Percentiles rank a stretch among this genome's conserved stretches.
Conservation (phyloP, 2,329 filamentous ascomycete species). For the Alternaria longipes region DNA sequence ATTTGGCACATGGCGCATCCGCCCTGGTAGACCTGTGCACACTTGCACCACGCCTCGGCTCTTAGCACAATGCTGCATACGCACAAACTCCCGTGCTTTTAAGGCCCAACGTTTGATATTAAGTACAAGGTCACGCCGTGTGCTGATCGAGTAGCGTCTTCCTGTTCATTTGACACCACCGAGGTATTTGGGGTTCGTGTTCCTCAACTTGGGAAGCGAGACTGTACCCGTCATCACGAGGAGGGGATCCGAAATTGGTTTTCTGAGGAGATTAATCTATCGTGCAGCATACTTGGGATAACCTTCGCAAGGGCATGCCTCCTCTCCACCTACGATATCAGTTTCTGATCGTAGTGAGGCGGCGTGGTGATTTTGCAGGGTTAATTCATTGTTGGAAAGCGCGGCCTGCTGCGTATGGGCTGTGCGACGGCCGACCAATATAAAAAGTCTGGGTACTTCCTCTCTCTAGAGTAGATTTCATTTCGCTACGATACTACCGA, state of each 20-base stretch:
- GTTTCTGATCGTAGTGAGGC: background rate
- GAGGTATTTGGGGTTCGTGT: background rate
- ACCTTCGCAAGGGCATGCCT: background rate
- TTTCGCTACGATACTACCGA: background rate
- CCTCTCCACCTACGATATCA: background rate
- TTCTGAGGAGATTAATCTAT: slow-evolving; percentile 7
- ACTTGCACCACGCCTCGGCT: background rate
- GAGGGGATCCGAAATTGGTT: slow-evolving; percentile 18
- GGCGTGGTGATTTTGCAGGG: background rate
- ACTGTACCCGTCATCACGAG: slow-evolving; percentile 1
- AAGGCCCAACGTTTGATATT: slow-evolving; percentile 4
- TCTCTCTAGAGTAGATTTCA: background rate
- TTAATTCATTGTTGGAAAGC: background rate
- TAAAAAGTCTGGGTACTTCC: background rate
- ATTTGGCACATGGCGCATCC: slow-evolving; percentile 20
- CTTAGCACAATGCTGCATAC: background rate
- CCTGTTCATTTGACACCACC: background rate
- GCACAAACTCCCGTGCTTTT: background rate
- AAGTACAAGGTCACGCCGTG: slow-evolving; percentile 6
- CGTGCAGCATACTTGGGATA: background rate
- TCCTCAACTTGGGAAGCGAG: background rate
- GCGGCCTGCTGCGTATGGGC: background rate
- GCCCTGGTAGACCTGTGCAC: slow-evolving; percentile 20
- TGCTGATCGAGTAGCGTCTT: background rate
- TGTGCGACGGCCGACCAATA: background rate